Percentiles rank a stretch among this genome's conserved stretches.
These are phyloP conservation scores for Metschnikowia similis DNA, from an alignment of 805 yeast species.

Conservation along the genomic window DNA sequence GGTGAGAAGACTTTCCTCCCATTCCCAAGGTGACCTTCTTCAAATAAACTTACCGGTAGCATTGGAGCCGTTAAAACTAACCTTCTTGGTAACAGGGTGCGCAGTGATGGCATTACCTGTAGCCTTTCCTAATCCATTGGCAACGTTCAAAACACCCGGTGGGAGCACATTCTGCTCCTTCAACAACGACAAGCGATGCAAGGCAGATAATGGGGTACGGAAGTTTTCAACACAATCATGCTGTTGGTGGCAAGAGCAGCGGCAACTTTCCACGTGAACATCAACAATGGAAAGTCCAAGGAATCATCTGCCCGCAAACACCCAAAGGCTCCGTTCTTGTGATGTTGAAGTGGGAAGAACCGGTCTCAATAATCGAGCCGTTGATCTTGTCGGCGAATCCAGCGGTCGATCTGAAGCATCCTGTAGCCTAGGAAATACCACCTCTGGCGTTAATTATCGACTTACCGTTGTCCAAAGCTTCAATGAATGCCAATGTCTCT, in stretches of 20 bases:
- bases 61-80: slow-evolving; percentile 95
- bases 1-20: slow-evolving; percentile 94
- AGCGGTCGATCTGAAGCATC: slow-evolving; percentile 76
- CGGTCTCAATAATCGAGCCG: slow-evolving; percentile 75
- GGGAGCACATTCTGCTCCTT: slow-evolving; percentile 81
- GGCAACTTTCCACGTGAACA: slow-evolving; percentile 93
- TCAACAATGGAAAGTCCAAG: slow-evolving; percentile 93
- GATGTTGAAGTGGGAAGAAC: slow-evolving; percentile 66
- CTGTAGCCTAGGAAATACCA: slow-evolving; percentile 67
- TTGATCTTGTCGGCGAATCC: slow-evolving; percentile 88
- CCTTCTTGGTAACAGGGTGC: slow-evolving; percentile 80
- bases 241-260: slow-evolving; percentile 92
- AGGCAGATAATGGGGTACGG: slow-evolving; percentile 89
- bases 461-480: slow-evolving; percentile 88
- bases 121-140: slow-evolving; percentile 81
- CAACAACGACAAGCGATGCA: slow-evolving; percentile 63
- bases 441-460: slow-evolving; percentile 65
- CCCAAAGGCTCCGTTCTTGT: slow-evolving; percentile 89
- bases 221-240: slow-evolving; percentile 82
- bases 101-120: slow-evolving; percentile 77
- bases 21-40: slow-evolving; percentile 91
- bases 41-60: slow-evolving; percentile 81
- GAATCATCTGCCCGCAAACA: slow-evolving; percentile 93
- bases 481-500: slow-evolving; percentile 73
- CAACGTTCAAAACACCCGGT: slow-evolving; percentile 82